Percentiles rank a stretch among this genome's conserved stretches.
Evolutionary conservation across 176 grass and related monocot species (phyloP).

Genomic region (Carex cristatella): DNA sequence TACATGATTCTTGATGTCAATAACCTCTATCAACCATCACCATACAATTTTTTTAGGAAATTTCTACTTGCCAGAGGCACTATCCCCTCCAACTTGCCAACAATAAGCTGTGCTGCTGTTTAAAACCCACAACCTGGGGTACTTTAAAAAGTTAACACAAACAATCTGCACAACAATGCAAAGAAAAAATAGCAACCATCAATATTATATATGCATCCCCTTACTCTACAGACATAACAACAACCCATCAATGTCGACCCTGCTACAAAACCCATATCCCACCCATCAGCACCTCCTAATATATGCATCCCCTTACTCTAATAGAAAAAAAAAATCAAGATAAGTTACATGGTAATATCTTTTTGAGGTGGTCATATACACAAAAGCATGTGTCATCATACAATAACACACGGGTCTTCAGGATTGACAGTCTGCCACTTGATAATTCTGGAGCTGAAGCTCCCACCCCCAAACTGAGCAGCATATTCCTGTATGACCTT

Average conservation of each 20-base stretch:
- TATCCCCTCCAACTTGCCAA: no score
- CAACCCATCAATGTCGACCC: background rate
- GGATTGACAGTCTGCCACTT: slow-evolving; percentile 67
- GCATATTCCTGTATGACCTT: slow-evolving; percentile 82
- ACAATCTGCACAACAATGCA: background rate
- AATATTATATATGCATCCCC: background rate
- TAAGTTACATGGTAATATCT: background rate
- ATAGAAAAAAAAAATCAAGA: background rate
- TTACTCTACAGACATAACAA: background rate
- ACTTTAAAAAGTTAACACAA: background rate
- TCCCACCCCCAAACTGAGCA: slow-evolving; percentile 72
- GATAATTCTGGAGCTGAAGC: slow-evolving; percentile 82
- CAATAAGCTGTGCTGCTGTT: no score
- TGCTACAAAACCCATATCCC: background rate
- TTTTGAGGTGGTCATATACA: background rate
- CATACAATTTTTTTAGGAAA: no score
- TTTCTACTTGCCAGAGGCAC: no score
- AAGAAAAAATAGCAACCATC: background rate
- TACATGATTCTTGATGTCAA: no score
- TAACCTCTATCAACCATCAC: no score
- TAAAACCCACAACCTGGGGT: no score
- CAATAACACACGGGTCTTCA: slow-evolving; percentile 26
- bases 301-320: background rate
- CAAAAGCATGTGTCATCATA: background rate
- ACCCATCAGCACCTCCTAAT: background rate